Evolutionary conservation across 2,329 filamentous ascomycete species (phyloP).

Genomic region (Pseudophaeomoniella oleicola): DNA sequence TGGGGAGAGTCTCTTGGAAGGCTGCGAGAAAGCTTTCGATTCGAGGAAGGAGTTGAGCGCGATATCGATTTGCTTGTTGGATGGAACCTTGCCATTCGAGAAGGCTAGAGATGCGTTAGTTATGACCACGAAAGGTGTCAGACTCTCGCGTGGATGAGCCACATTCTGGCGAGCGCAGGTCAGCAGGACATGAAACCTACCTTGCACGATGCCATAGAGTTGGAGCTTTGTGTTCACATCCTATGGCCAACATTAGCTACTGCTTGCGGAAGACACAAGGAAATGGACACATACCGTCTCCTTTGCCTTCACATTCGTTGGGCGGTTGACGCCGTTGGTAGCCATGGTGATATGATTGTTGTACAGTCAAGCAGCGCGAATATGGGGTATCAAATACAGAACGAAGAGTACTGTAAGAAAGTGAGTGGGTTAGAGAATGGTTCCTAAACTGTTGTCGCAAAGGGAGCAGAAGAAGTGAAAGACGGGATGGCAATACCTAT

Average conservation of each 20-base stretch:
- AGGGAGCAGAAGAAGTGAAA: too few species aligned
- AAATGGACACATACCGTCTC: conserved; percentile 40
- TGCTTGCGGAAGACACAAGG: background rate
- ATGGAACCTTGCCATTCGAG: conserved; percentile 76
- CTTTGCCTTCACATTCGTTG: conserved; percentile 59
- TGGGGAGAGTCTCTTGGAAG: conserved; percentile 61
- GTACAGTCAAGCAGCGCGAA: background rate
- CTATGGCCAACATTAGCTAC: conserved; percentile 12
- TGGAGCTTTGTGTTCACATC: conserved; percentile 90
- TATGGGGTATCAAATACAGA: conserved; percentile 1
- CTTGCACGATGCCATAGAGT: conserved; percentile 73
- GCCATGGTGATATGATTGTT: conserved; percentile 5
- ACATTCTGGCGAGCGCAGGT: too few species aligned
- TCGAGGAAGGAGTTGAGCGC: conserved; percentile 77
- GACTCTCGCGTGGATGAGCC: too few species aligned
- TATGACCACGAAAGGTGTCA: conserved; percentile 4
- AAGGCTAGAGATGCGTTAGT: conserved; percentile 45
- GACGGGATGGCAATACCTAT: background rate
- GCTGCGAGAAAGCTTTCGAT: conserved; percentile 53
- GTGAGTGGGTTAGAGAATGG: too few species aligned
- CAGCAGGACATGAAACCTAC: conserved; percentile 27
- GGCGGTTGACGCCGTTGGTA: conserved; percentile 57
- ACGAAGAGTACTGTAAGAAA: background rate
- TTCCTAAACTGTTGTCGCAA: too few species aligned
- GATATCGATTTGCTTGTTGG: conserved; percentile 91